phyloP scores from a whole-genome alignment of 495 filamentous ascomycete species.

The Penicillium parvum region DNA sequence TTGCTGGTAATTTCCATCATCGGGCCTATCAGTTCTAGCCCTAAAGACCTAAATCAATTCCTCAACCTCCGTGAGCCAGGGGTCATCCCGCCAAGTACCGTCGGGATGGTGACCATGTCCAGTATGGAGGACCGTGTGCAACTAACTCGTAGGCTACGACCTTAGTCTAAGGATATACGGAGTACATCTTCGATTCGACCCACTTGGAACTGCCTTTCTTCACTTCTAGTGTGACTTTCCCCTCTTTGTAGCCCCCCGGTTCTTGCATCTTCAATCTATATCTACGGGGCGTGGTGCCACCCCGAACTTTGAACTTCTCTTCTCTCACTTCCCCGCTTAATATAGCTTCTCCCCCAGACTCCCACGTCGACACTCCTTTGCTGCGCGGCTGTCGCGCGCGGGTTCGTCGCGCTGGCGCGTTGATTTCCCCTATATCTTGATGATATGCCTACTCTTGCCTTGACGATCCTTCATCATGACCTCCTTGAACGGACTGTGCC shows the following conservation, averaged over 20 bases:
- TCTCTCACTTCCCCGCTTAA: constrained; percentile 2
- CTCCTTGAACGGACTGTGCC: constrained; percentile 49
- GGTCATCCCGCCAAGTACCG: background rate
- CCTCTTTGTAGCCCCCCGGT: constrained; percentile 7
- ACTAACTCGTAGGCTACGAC: constrained; percentile 7
- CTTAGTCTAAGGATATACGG: constrained; percentile 6
- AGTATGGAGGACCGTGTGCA: constrained; percentile 2
- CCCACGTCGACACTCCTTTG: constrained; percentile 6
- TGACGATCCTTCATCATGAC: constrained; percentile 24
- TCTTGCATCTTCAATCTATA: constrained; percentile 12
- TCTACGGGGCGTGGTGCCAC: constrained; percentile 10
- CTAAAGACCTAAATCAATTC: no score
- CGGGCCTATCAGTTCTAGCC: background rate
- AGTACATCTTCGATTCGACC: background rate
- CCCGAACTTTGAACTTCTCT: constrained; percentile 3
- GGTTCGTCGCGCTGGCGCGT: constrained; percentile 29
- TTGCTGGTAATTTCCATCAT: background rate
- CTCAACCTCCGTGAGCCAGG: no score
- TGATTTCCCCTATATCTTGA: constrained; percentile 5
- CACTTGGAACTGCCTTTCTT: background rate
- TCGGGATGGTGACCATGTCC: constrained; percentile 2
- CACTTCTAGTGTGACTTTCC: background rate
- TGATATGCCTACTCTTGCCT: constrained; percentile 16
- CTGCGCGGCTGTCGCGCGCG: constrained; percentile 6
- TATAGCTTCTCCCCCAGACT: background rate